These are phyloP conservation scores for Eudorina sp. DNA, from an alignment of 139 green algal species.

Conservation along the genomic window DNA sequence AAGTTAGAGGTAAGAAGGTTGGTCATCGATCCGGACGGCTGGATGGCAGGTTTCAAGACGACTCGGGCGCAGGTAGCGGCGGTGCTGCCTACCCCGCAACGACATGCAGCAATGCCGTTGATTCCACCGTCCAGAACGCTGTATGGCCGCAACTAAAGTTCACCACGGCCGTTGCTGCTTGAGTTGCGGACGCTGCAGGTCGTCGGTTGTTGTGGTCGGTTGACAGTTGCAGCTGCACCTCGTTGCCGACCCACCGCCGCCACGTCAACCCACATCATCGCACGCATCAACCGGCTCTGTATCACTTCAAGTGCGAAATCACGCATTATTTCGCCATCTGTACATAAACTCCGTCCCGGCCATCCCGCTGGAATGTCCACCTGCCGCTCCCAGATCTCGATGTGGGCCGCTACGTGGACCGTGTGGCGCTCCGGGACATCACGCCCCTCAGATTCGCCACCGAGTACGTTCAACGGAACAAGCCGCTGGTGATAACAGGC, in stretches of 20 bases:
- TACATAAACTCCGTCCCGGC: neutral
- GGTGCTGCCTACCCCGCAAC: neutral
- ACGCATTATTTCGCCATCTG: neutral
- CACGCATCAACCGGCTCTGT: too few relatives aligned
- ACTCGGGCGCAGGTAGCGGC: neutral
- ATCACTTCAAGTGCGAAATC: too few relatives aligned
- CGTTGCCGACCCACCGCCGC: too few relatives aligned
- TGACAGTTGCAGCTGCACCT: too few relatives aligned
- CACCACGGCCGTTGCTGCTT: too few relatives aligned
- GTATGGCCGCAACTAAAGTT: neutral
- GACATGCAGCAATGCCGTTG: too few relatives aligned
- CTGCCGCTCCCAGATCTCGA: slow-evolving; percentile 49
- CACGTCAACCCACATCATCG: too few relatives aligned
- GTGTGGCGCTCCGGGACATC: slow-evolving; percentile 37
- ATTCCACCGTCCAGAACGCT: neutral
- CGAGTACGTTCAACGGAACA: slow-evolving; percentile 67
- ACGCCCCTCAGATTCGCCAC: slow-evolving; percentile 51
- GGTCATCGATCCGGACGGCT: neutral
- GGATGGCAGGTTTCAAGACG: neutral
- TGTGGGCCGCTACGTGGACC: slow-evolving; percentile 48
- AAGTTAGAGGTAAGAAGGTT: slow-evolving; percentile 25
- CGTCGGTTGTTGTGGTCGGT: too few relatives aligned
- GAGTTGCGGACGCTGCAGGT: too few relatives aligned
- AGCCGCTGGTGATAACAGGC: slow-evolving; percentile 68
- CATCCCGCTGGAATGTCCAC: neutral